Conservation (phyloP, 768 basidiomycete species). For the Lactifluus volemus region DNA sequence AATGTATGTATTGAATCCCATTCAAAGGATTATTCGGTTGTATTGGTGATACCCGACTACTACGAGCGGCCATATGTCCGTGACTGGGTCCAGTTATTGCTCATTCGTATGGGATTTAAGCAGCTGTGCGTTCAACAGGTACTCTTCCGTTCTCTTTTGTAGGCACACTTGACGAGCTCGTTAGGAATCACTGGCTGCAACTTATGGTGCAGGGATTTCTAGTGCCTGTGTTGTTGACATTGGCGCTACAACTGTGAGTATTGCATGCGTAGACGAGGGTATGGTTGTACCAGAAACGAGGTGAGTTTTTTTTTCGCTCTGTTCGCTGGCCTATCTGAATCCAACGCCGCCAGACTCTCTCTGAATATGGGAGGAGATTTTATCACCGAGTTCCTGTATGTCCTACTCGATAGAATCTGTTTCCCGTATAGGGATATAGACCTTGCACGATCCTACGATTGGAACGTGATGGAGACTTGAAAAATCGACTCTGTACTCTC, state of each 20-base stretch:
- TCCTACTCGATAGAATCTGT: slow-evolving; percentile 65
- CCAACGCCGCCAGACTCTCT: slow-evolving; percentile 45
- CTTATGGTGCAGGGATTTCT: slow-evolving; percentile 91
- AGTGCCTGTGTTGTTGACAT: slow-evolving; percentile 95
- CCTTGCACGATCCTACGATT: slow-evolving; percentile 71
- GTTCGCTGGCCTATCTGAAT: background rate
- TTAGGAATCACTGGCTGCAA: slow-evolving; percentile 87
- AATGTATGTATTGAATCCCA: slow-evolving; percentile 2
- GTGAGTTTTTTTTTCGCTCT: slow-evolving; percentile 32
- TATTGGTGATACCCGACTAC: slow-evolving; percentile 88
- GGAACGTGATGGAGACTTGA: slow-evolving; percentile 90
- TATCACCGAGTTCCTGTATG: slow-evolving; percentile 82
- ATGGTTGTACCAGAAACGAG: slow-evolving; percentile 80
- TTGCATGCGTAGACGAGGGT: slow-evolving; percentile 95
- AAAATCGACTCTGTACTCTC: slow-evolving; percentile 74
- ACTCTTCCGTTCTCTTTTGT: background rate
- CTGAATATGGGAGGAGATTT: slow-evolving; percentile 92
- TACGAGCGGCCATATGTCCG: slow-evolving; percentile 80
- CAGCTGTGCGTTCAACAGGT: slow-evolving; percentile 91
- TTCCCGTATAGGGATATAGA: slow-evolving; percentile 88
- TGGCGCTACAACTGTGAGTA: slow-evolving; percentile 73
- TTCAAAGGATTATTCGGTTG: slow-evolving; percentile 70
- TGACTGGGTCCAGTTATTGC: slow-evolving; percentile 62
- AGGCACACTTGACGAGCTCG: background rate
- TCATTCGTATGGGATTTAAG: slow-evolving; percentile 82